Conservation (phyloP, 352 stramenopile genomes). For the Blastocystis sp. region DNA sequence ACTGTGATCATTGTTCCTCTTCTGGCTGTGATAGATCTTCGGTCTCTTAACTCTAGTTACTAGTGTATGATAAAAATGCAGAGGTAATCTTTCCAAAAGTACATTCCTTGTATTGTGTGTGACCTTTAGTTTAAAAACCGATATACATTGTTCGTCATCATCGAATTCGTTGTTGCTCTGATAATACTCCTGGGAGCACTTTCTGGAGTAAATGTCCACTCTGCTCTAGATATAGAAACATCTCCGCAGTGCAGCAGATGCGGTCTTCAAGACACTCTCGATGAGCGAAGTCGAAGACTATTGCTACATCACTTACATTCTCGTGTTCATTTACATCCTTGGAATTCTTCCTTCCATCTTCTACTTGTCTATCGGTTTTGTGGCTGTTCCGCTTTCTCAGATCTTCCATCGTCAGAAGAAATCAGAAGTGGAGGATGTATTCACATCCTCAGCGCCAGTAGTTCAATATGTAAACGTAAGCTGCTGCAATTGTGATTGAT, state of each 20-base stretch:
- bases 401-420: neutral
- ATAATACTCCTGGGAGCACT: neutral
- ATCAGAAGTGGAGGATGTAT: neutral
- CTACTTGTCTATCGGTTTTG: slow-evolving; percentile 17
- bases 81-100: slow-evolving; percentile 2
- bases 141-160: neutral
- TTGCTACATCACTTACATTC: neutral
- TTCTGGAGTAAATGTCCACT: neutral
- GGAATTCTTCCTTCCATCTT: slow-evolving; percentile 14
- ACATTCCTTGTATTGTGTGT: neutral
- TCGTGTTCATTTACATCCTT: neutral
- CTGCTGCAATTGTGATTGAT: neutral
- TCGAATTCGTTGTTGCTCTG: neutral
- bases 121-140: slow-evolving; percentile 37
- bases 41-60: neutral
- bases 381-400: neutral
- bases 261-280: neutral
- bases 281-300: neutral
- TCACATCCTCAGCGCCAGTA: neutral
- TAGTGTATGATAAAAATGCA: slow-evolving; percentile 19
- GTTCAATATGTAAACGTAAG: slow-evolving; percentile 6
- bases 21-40: neutral
- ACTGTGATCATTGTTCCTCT: slow-evolving; percentile 6
- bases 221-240: neutral
- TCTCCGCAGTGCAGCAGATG: neutral